These are phyloP conservation scores for Cryptosporidium baileyi DNA, from an alignment of 169 alveolate genomes.

Conservation along the genomic window DNA sequence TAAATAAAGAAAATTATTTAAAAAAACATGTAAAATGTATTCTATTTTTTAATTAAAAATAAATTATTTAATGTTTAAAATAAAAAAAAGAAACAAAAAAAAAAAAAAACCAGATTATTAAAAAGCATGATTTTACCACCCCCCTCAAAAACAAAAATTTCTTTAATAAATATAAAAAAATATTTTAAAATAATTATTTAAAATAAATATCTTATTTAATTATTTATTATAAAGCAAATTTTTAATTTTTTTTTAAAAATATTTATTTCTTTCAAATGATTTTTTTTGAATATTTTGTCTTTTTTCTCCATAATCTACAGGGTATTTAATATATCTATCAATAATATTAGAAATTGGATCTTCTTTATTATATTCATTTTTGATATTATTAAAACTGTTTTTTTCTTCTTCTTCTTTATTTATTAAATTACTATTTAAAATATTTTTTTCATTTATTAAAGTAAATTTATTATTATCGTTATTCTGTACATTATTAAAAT, in stretches of 20 bases:
- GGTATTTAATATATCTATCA: slow-evolving; percentile 42
- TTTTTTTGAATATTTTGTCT: slow-evolving; percentile 38
- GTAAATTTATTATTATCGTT: background rate
- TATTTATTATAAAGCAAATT: background rate
- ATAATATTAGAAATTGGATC: slow-evolving; percentile 22
- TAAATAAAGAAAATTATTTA: background rate
- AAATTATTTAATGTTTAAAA: background rate
- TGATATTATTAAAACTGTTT: background rate
- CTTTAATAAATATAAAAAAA: too few relatives aligned
- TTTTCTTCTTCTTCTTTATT: background rate
- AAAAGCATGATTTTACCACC: too few relatives aligned
- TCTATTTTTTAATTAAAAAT: background rate
- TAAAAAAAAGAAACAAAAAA: too few relatives aligned
- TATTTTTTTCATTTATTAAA: background rate
- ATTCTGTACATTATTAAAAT: background rate
- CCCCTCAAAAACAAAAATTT: too few relatives aligned
- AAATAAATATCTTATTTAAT: background rate
- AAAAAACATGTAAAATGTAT: too few relatives aligned
- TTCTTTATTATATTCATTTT: background rate
- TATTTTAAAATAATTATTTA: background rate
- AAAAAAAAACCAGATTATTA: too few relatives aligned
- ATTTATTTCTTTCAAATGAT: slow-evolving; percentile 50
- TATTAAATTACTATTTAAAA: background rate
- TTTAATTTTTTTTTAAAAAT: too few relatives aligned
- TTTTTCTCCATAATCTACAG: slow-evolving; percentile 4